Conservation (phyloP, 306 rosid species). For the Oemleria cerasiformis region DNA sequence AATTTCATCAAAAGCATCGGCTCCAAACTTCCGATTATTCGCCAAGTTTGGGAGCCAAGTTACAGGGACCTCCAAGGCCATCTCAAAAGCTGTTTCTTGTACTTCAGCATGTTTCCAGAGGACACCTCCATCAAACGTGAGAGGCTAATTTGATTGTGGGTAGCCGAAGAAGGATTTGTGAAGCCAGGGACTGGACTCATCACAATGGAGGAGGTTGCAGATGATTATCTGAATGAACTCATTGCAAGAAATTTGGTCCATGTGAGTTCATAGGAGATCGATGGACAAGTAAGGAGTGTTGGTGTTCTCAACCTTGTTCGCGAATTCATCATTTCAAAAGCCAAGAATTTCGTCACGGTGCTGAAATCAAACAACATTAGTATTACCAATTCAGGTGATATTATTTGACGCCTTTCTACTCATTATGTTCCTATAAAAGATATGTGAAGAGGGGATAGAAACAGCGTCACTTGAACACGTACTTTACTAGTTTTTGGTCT, state of each 20-base stretch:
- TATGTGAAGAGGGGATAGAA: not conserved
- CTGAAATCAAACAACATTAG: not conserved
- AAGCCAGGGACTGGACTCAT: not conserved
- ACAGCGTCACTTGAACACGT: not conserved
- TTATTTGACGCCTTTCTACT: slow-evolving; percentile 7
- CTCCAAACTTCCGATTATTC: not conserved
- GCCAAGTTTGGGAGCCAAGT: not conserved
- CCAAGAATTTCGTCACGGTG: not conserved
- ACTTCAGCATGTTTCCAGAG: slow-evolving; percentile 12
- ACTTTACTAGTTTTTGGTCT: slow-evolving; percentile 5
- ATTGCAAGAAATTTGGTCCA: slow-evolving; percentile 1
- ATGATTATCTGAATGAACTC: not conserved
- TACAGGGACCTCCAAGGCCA: slow-evolving; percentile 8
- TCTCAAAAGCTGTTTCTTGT: not conserved
- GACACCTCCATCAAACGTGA: slow-evolving; percentile 1
- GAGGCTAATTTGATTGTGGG: slow-evolving; percentile 16
- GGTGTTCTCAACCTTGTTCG: slow-evolving; percentile 14
- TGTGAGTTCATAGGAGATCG: not conserved
- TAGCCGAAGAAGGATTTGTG: slow-evolving; percentile 10
- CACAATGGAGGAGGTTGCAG: slow-evolving; percentile 8
- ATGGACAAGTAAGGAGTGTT: slow-evolving; percentile 12
- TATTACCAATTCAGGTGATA: not conserved
- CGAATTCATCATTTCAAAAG: not conserved
- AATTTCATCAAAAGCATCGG: not conserved
- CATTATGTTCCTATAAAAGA: not conserved